Evolutionary conservation across 139 green algal species (phyloP).

Genomic region (Chlorella sp.): DNA sequence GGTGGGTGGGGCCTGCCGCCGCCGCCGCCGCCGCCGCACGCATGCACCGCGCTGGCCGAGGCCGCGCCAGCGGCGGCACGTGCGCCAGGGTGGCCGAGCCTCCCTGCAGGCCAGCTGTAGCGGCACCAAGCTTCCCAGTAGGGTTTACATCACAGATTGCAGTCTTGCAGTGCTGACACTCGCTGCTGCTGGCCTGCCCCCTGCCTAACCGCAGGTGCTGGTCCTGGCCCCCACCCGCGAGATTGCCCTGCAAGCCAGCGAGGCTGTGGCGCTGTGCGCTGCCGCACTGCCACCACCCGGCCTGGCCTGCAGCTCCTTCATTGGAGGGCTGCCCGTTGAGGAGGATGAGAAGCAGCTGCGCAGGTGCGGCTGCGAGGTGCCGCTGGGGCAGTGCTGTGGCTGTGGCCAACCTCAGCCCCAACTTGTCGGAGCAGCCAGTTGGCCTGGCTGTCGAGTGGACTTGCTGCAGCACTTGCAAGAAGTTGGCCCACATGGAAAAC

Average conservation of each 20-base stretch:
- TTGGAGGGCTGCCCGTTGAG: constrained; percentile 71
- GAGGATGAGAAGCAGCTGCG: constrained; percentile 72
- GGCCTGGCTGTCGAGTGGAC: no score
- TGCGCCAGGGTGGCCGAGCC: no score
- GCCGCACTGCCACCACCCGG: constrained; percentile 35
- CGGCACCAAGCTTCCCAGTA: no score
- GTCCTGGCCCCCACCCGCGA: constrained; percentile 86
- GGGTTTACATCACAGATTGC: no score
- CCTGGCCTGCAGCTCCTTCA: constrained; percentile 57
- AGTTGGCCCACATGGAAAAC: no score
- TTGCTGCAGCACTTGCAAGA: no score
- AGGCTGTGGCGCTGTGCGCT: constrained; percentile 58
- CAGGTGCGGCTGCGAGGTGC: constrained; percentile 22
- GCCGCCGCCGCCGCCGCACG: background rate
- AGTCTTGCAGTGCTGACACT: background rate
- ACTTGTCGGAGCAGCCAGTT: no score
- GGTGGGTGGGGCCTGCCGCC: constrained; percentile 36
- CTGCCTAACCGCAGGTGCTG: constrained; percentile 66
- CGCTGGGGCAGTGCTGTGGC: no score
- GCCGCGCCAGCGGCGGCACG: background rate
- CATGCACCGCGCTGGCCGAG: background rate
- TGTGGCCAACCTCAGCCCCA: no score
- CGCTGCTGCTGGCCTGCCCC: background rate
- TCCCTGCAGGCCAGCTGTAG: background rate
- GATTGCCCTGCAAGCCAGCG: constrained; percentile 79